Conservation (phyloP, 805 yeast species). For the Saccharomyces kudriavzevii region DNA sequence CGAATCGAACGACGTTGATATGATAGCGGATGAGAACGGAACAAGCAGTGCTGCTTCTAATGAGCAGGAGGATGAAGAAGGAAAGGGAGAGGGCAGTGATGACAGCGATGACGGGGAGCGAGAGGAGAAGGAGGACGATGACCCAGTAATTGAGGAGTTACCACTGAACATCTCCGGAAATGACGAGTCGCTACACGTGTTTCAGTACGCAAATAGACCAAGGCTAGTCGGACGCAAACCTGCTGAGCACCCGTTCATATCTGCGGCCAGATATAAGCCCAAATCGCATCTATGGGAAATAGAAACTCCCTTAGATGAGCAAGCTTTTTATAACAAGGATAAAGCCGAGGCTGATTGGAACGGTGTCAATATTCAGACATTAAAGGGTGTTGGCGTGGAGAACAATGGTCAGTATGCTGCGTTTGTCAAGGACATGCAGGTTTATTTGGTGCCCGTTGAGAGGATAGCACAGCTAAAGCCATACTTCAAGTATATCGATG, state of each 20-base stretch:
- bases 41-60: slow-evolving; percentile 3
- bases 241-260: slow-evolving; percentile 31
- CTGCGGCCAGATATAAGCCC: slow-evolving; percentile 50
- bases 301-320: slow-evolving; percentile 65
- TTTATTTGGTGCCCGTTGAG: slow-evolving; percentile 59
- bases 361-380: slow-evolving; percentile 48
- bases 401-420: slow-evolving; percentile 48
- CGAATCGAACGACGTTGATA: slow-evolving; percentile 8
- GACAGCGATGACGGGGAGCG: slow-evolving; percentile 11
- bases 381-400: slow-evolving; percentile 60
- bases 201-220: slow-evolving; percentile 47
- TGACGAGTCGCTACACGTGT: slow-evolving; percentile 32
- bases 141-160: slow-evolving; percentile 52
- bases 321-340: slow-evolving; percentile 55
- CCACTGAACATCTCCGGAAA: slow-evolving; percentile 44
- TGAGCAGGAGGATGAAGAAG: slow-evolving; percentile 2
- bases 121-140: slow-evolving; percentile 36
- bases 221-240: slow-evolving; percentile 20
- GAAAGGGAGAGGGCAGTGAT: slow-evolving; percentile 10
- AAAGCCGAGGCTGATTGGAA: slow-evolving; percentile 58
- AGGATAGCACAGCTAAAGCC: slow-evolving; percentile 75
- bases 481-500: slow-evolving; percentile 70
- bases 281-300: slow-evolving; percentile 60
- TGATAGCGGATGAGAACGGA: slow-evolving; percentile 2
- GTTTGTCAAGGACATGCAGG: slow-evolving; percentile 37